Conservation (phyloP, 2,329 filamentous ascomycete species). For the Lomentospora prolificans region DNA sequence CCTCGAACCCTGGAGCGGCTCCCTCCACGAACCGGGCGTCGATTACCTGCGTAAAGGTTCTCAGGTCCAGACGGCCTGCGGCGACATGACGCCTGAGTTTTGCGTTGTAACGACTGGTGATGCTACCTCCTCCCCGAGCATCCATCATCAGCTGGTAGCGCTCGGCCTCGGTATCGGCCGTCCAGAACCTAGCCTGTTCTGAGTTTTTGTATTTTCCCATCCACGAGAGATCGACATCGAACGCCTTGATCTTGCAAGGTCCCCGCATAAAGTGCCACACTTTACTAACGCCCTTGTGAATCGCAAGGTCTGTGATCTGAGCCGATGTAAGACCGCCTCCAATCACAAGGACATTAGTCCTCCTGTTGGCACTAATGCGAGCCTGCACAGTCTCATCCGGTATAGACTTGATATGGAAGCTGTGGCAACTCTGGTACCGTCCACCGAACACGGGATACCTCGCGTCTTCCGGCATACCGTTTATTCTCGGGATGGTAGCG, state of each 20-base stretch:
- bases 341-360: constrained; percentile 60
- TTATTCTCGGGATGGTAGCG: constrained; percentile 35
- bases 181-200: constrained; percentile 69
- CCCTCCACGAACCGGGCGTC: constrained; percentile 32
- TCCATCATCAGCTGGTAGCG: constrained; percentile 53
- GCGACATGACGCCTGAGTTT: constrained; percentile 52
- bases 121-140: constrained; percentile 66
- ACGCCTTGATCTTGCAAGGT: constrained; percentile 55
- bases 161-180: constrained; percentile 60
- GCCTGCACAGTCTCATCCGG: constrained; percentile 40
- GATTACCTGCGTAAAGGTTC: constrained; percentile 46
- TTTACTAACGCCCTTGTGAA: constrained; percentile 54
- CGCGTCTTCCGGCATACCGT: constrained; percentile 19
- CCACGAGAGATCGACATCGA: constrained; percentile 69
- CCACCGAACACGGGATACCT: neutral
- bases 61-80: constrained; percentile 40
- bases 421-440: constrained; percentile 45
- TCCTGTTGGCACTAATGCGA: constrained; percentile 38
- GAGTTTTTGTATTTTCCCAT: constrained; percentile 75
- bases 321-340: constrained; percentile 70
- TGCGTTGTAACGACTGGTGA: constrained; percentile 59
- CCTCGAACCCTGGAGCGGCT: constrained; percentile 5
- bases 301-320: constrained; percentile 58
- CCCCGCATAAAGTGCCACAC: constrained; percentile 63
- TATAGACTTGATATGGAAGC: constrained; percentile 51